Percentiles rank a stretch among this genome's conserved stretches.
Conservation (phyloP, 495 filamentous ascomycete genomes). For the Aspergillus asperescens region DNA sequence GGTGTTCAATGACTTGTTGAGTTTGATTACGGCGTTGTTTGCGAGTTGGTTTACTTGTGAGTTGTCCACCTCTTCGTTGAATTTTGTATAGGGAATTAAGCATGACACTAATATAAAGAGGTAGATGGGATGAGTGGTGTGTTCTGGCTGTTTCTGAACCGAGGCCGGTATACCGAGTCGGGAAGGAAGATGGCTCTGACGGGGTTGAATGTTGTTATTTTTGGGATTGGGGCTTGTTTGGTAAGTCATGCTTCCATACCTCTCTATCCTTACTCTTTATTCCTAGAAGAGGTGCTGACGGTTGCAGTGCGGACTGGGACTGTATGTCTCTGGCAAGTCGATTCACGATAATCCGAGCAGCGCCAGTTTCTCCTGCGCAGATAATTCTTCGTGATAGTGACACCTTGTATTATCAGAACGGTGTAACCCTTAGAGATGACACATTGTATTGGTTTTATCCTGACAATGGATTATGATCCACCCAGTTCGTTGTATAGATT, state of each 20-base stretch:
- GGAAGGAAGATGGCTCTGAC: constrained; percentile 34
- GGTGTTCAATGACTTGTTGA: constrained; percentile 63
- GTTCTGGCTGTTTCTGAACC: constrained; percentile 43
- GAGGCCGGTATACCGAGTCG: constrained; percentile 30
- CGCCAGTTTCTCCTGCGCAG: constrained; percentile 40
- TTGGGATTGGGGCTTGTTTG: constrained; percentile 33
- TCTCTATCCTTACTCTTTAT: background rate
- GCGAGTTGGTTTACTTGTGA: constrained; percentile 31
- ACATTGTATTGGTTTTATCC: no score
- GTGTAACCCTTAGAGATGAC: no score
- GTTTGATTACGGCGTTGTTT: no score
- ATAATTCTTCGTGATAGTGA: no score
- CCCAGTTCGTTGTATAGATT: no score
- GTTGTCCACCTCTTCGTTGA: no score
- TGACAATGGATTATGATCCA: no score
- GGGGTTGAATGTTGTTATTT: constrained; percentile 25
- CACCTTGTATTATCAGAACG: no score
- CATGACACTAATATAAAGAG: no score
- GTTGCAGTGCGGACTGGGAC: constrained; percentile 36
- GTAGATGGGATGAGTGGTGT: constrained; percentile 34
- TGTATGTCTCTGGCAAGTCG: constrained; percentile 41
- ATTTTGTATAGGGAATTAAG: no score
- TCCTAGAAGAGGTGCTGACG: no score
- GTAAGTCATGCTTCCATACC: constrained; percentile 26
- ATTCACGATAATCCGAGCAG: constrained; percentile 34